Evolutionary conservation across 257 asterid species (phyloP).

Genomic region (Schizonepeta tenuifolia): DNA sequence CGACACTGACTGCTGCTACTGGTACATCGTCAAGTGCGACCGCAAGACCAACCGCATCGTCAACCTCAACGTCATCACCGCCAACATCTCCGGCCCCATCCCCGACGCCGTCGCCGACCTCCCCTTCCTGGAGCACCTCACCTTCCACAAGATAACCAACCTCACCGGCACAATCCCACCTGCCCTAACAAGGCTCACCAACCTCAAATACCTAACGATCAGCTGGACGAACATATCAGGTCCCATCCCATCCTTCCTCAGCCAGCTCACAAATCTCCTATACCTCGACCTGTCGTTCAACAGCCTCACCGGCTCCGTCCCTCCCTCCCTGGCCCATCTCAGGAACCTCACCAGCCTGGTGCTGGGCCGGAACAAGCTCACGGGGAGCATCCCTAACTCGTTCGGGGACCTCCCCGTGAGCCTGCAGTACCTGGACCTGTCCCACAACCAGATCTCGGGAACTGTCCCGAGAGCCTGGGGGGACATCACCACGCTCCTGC

Average conservation of each 20-base stretch:
- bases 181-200: constrained; percentile 40
- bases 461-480: constrained; percentile 48
- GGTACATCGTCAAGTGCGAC: constrained; percentile 60
- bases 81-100: constrained; percentile 51
- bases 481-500: constrained; percentile 42
- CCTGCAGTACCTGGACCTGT: constrained; percentile 46
- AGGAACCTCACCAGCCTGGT: constrained; percentile 38
- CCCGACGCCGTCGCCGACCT: constrained; percentile 56
- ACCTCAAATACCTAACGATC: constrained; percentile 41
- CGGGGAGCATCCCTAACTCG: constrained; percentile 60
- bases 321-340: constrained; percentile 44
- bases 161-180: constrained; percentile 64
- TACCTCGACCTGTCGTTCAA: constrained; percentile 50
- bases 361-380: constrained; percentile 57
- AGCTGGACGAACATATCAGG: constrained; percentile 57
- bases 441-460: constrained; percentile 68
- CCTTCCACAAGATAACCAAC: constrained; percentile 45
- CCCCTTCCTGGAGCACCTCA: constrained; percentile 44
- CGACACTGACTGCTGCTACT: constrained; percentile 60
- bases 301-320: constrained; percentile 50
- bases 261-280: constrained; percentile 40
- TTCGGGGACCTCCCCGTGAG: constrained; percentile 45
- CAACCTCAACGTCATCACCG: constrained; percentile 41
- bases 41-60: constrained; percentile 47
- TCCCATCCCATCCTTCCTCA: constrained; percentile 47